Evolutionary conservation across 306 rosid genomes (phyloP), one percentile per base, ranked within the genome.

Genomic region (Casuarina equisetifolia): DNA sequence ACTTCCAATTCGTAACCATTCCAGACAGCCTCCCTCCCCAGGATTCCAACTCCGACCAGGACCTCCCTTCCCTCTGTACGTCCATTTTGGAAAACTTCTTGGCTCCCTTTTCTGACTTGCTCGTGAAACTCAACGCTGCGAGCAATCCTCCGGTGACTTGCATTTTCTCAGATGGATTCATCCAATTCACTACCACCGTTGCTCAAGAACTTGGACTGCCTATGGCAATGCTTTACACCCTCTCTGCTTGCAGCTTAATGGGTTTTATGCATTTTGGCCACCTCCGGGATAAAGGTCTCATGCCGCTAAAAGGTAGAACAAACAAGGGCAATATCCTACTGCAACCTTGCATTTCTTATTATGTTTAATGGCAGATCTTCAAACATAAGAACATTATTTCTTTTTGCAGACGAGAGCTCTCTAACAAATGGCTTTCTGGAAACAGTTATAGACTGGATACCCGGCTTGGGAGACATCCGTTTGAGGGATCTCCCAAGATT

Each of bases 391-490:
- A 6, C 11, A 17, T 17, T 40, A 1, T 39, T 66, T 42, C 4
- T 19, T 76, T 48, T 53, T 68, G 74, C 68, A 76, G 74, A 68
- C 54, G 80, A 76, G 46, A 76, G 69, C 6, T 68, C n/a, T 16
- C 17, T 76, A 13, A 68, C 74, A 43, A 76, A 77, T 54, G 75
- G 80, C 6, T 69, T 53, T 69, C 19, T 77, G 15, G 69, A 77
- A 49, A 32, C 9, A n/a, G 36, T 77, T 17, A 17, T 77, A 42
- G 74, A 77, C 40, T 77, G 80, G 80, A 57, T 77, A 54, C 80
- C 80, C 8, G 58, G 75, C 16, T 54, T 69, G 58, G 10, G 19
- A 68, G 55, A 4, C 39, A 54, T 77, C 0, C 9, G 69, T 15
- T 7, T 77, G 15, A 55, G 45, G 75, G 80, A 77, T 69, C 69